Evolutionary conservation across 805 yeast species (phyloP), one percentile per base, ranked within the genome.

Genomic region (Metschnikowia borealis): DNA sequence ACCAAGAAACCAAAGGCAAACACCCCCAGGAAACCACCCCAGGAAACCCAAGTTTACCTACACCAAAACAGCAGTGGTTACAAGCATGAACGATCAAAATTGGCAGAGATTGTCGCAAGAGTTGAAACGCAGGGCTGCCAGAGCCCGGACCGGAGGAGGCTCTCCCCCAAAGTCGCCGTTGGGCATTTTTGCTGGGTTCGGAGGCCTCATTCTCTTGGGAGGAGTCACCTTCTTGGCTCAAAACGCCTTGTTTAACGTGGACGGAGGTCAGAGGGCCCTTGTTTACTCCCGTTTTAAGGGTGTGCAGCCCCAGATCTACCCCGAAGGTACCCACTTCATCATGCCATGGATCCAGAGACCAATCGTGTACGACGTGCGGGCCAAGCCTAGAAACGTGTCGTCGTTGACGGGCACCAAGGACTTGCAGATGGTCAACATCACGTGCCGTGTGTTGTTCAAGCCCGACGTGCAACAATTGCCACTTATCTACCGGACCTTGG

Each of bases 211-310:
- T 29, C 54, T 68, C 32, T 61, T 74, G 52, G 77, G 76, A 31
- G 78, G 77, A 35, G 69, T 61, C n/a, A 50, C 73, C 10, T 40
- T 73, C 26, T 53, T 73, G 42, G 77, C 73, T 14, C 76, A 71
- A 48, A 73, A 56, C 43, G 60, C 61, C 13, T 52, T 57, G 51
- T 74, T 73, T 60, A 74, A 74, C 57, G 99, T 94, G 53, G 98
- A 94, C 70, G 99, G 99, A 82, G 99, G 99, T 70, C 98, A 92
- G 69, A 80, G 99, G 65, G 99, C 97, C 15, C 91, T 94, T 63
- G 80, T 94, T 36, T 94, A 94, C 68, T 89, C 96, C 23, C 83
- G 99, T 65, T 46, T 90, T 26, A 78, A 82, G 45, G 99, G 99
- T 65, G 84, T 94, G 44, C 87, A 83, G 64, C 83, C 91, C 15